A percentile compares a stretch with the other conserved stretches of the same genome.
phyloP scores from a whole-genome alignment of 208 protist genomes.

The Trypanosoma brucei region DNA sequence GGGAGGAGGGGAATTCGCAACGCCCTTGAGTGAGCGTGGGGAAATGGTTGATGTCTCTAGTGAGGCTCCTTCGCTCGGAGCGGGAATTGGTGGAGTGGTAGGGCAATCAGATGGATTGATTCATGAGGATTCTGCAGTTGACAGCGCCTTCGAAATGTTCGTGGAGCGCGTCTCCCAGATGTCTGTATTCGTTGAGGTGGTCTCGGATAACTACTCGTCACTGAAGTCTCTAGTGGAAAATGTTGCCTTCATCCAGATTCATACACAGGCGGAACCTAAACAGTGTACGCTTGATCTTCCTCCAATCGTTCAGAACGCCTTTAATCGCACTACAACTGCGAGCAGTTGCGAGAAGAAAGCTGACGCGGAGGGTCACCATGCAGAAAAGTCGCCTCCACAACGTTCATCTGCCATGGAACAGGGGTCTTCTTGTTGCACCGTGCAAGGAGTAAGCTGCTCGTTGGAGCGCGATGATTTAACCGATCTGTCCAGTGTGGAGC shows the following conservation, averaged over 20 bases:
- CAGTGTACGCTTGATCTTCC: constrained; percentile 30
- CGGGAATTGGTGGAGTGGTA: too few species aligned
- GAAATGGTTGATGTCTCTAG: too few species aligned
- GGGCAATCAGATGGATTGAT: too few species aligned
- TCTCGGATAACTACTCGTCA: constrained; percentile 76
- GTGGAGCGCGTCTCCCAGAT: constrained; percentile 41
- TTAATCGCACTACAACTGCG: background rate
- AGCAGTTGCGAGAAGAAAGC: background rate
- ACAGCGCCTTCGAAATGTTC: constrained; percentile 25
- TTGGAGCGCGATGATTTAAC: too few species aligned
- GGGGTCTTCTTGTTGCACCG: too few species aligned
- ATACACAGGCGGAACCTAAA: constrained; percentile 45
- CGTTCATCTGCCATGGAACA: too few species aligned
- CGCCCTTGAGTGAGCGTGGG: too few species aligned
- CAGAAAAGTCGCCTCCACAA: too few species aligned
- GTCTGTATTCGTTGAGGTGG: constrained; percentile 35
- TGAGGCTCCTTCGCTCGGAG: too few species aligned
- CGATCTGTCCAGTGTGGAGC: too few species aligned
- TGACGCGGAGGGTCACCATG: background rate
- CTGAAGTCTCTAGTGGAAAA: constrained; percentile 83
- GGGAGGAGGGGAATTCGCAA: background rate
- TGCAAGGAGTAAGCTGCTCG: too few species aligned
- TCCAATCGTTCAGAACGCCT: background rate
- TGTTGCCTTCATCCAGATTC: constrained; percentile 77
- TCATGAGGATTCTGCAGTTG: too few species aligned